These are phyloP conservation scores for Cicer chorassanicum DNA, from an alignment of 306 rosid genomes.

Conservation along the genomic window DNA sequence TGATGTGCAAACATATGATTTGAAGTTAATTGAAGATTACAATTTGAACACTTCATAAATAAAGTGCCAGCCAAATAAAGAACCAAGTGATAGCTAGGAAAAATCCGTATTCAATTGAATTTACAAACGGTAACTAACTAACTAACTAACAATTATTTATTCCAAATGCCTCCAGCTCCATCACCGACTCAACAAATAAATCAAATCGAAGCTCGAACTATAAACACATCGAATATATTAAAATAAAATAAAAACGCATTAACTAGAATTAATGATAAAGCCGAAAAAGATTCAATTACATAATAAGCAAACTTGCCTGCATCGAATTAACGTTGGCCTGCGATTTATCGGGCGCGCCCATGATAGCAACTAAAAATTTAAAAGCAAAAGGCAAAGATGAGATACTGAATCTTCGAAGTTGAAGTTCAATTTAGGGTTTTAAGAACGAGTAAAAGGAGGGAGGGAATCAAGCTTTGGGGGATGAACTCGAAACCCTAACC, in stretches of 20 bases:
- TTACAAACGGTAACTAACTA: not conserved
- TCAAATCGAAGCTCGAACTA: slow-evolving; percentile 44
- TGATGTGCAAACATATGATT: not conserved
- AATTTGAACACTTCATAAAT: not conserved
- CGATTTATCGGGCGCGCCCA: slow-evolving; percentile 89
- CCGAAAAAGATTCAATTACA: slow-evolving; percentile 41
- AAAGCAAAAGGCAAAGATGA: slow-evolving; percentile 28
- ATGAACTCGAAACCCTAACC: slow-evolving; percentile 79
- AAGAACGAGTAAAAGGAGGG: slow-evolving; percentile 34
- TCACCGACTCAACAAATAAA: slow-evolving; percentile 24
- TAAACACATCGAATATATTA: slow-evolving; percentile 20
- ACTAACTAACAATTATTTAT: not conserved
- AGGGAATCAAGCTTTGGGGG: slow-evolving; percentile 51
- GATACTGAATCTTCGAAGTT: slow-evolving; percentile 36
- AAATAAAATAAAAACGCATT: not conserved
- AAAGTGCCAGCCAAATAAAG: not conserved
- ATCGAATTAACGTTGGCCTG: slow-evolving; percentile 72
- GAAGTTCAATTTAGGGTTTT: slow-evolving; percentile 70
- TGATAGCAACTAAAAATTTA: slow-evolving; percentile 50
- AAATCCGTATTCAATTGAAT: slow-evolving; percentile 3
- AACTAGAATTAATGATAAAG: slow-evolving; percentile 50
- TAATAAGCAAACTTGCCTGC: slow-evolving; percentile 65
- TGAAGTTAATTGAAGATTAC: slow-evolving; percentile 3
- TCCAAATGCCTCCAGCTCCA: slow-evolving; percentile 30
- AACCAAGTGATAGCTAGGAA: not conserved